Base-by-base conservation (phyloP, 129 eudicot genomes). In the Helichrysum umbraculigerum region DNA sequence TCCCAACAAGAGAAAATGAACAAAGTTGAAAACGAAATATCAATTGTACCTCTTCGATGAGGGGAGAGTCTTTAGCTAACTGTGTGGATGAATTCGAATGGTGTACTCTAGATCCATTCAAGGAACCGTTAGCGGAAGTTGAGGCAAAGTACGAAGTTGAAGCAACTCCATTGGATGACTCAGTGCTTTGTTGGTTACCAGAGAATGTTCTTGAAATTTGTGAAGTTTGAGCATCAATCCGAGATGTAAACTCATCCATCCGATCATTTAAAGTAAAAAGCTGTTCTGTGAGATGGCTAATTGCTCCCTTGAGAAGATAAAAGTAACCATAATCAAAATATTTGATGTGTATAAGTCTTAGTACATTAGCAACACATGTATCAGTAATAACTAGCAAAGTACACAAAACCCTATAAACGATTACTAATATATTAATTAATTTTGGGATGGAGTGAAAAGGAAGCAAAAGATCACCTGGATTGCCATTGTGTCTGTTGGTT, bases 261-360 rank as follows among this genome's bases (percentile, higher is more conserved):
- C 98, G 84, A 73, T 91, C 97, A 76, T 88, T 93, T 19, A 93
- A 82, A 10, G 97, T 88, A 63, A 91, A 87, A 8, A 93, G 90
- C 51, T 93, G 93, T 74, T 93, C 98, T 0, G 93, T 90, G 25
- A 93, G 92, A 52, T 87, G 97, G 69, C 86, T 72, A 19, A 87
- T 78, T 79, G 84, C 86, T 39, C 97, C 97, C 96, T 88, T 42
- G 4, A 73, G 71, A 68, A 70, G 51, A 58, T 41, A 3, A 60
- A 5, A 70, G n/a, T 19, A 60, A 70, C 39, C 34, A 78, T 0
- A 29, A 28, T 70, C 76, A 70, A 41, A 70, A 64, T 70, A 20
- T 30, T 64, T 75, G 79, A 75, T 20, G 61, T 54, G 69, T 56
- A 69, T 2, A 79, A 34, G 66, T 52, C 34, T 25, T 12, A 29